Percentiles rank a stretch among this genome's conserved stretches.
phyloP scores from a whole-genome alignment of 73 alveolate genomes.

The Paraurostyla sp. region DNA sequence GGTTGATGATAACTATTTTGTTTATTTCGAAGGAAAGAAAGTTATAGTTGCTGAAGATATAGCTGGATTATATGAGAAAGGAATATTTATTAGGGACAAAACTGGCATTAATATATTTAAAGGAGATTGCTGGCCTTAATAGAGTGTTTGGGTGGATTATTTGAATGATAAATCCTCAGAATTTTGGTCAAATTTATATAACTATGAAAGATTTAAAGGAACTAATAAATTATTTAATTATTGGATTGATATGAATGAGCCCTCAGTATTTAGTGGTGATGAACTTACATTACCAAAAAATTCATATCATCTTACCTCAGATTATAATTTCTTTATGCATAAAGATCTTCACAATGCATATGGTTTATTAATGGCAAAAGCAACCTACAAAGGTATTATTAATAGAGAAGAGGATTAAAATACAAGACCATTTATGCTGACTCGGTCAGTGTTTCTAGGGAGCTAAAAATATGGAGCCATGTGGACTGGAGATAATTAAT shows the following conservation, averaged over 20 bases:
- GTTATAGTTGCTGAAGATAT: constrained; percentile 59
- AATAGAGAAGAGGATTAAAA: constrained; percentile 73
- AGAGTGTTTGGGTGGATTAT: constrained; percentile 86
- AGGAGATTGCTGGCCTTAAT: constrained; percentile 92
- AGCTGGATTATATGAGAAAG: constrained; percentile 53
- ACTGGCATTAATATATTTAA: constrained; percentile 69
- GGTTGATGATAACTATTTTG: not conserved
- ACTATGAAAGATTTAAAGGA: constrained; percentile 34
- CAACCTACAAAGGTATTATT: constrained; percentile 84
- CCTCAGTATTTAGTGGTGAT: constrained; percentile 89
- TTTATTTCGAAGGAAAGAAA: constrained; percentile 61
- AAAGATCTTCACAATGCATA: constrained; percentile 93
- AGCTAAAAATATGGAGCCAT: constrained; percentile 87
- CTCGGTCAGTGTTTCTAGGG: constrained; percentile 93
- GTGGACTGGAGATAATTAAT: constrained; percentile 94
- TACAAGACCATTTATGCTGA: constrained; percentile 85
- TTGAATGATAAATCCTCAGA: constrained; percentile 78
- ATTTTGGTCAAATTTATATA: constrained; percentile 81
- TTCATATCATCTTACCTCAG: constrained; percentile 73
- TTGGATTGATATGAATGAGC: constrained; percentile 97
- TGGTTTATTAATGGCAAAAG: constrained; percentile 83
- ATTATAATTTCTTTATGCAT: constrained; percentile 78
- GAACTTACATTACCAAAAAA: constrained; percentile 87
- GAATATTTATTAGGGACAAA: constrained; percentile 40
- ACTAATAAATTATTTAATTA: constrained; percentile 54